phyloP scores from a whole-genome alignment of 2,329 filamentous ascomycete species.

The Albifimbria verrucaria region DNA sequence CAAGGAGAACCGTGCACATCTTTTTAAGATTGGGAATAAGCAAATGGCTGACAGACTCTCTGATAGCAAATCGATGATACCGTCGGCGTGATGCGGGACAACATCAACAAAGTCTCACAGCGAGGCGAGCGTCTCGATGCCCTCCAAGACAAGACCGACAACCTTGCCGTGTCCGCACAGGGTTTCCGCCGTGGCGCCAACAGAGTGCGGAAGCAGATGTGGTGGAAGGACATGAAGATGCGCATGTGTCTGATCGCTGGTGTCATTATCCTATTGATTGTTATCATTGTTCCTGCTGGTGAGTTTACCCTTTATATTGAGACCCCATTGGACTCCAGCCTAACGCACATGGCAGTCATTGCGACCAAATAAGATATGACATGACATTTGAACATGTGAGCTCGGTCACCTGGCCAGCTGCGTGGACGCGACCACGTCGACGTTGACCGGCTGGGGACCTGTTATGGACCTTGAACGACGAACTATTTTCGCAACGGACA shows the following conservation, averaged over 20 bases:
- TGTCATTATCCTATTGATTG: conserved; percentile 83
- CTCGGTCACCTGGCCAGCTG: conserved; percentile 14
- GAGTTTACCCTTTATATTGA: conserved; percentile 22
- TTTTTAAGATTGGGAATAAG: not conserved
- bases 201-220: conserved; percentile 95
- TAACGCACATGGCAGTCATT: conserved; percentile 23
- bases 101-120: conserved; percentile 94
- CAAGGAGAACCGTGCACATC: no score
- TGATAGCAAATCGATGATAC: conserved; percentile 94
- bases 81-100: conserved; percentile 91
- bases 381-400: not conserved
- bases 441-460: conserved; percentile 23
- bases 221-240: conserved; percentile 99
- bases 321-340: not conserved
- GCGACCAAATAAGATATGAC: conserved; percentile 26
- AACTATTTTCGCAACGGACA: conserved; percentile 25
- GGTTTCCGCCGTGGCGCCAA: conserved; percentile 96
- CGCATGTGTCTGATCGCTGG: conserved; percentile 91
- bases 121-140: conserved; percentile 86
- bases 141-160: conserved; percentile 91
- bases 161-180: conserved; percentile 87
- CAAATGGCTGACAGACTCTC: conserved; percentile 12
- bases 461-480: conserved; percentile 25
- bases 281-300: conserved; percentile 95
- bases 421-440: conserved; percentile 21